Evolutionary conservation across 495 filamentous ascomycete genomes (phyloP), one percentile per base, ranked within the genome.

Genomic region (Neurospora discreta): DNA sequence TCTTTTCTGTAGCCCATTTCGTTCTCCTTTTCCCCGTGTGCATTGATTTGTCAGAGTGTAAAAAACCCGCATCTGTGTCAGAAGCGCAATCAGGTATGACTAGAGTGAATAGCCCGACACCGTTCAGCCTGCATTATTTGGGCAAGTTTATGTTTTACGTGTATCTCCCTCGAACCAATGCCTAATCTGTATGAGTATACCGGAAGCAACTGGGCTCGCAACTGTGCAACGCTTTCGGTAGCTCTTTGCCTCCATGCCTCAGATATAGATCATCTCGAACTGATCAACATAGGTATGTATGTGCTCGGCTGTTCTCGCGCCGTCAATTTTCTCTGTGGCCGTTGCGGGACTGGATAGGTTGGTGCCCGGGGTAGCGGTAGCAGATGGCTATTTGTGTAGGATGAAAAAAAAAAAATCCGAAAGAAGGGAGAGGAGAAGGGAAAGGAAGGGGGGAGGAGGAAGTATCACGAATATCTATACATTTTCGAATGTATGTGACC

Each of bases 381-480:
- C 80, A 4, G 78, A 81, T 43, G 80, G 77, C 60, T 78, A 83
- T 40, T 18, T 80, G 72, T 78, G 80, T 40, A 73, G 81, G 38
- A 73, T 82, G 3, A 77, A 83, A 68, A 72, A 36, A 36, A 36
- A 36, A 36, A 36, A 36, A 36, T 4, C 3, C 3, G 33, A 36
- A 36, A 36, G 33, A 36, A 36, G n/a, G n/a, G n/a, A 36, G 5
- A 36, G 33, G 5, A 36, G 33, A 36, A 36, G 33, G 33, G 5
- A 36, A 5, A 36, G 5, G 33, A 36, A 36, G 33, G 33, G 5
- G 33, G 33, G 33, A 73, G 0, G 80, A 80, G 81, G 13, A 77
- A 79, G 74, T n/a, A 75, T 83, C 8, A 71, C 76, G 33, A 82
- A 79, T 69, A 78, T 83, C 9, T 80, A 83, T 60, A 82, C 80